Conservation (phyloP, 2,329 filamentous ascomycete species). For the Chrysoporthe austroafricana region DNA sequence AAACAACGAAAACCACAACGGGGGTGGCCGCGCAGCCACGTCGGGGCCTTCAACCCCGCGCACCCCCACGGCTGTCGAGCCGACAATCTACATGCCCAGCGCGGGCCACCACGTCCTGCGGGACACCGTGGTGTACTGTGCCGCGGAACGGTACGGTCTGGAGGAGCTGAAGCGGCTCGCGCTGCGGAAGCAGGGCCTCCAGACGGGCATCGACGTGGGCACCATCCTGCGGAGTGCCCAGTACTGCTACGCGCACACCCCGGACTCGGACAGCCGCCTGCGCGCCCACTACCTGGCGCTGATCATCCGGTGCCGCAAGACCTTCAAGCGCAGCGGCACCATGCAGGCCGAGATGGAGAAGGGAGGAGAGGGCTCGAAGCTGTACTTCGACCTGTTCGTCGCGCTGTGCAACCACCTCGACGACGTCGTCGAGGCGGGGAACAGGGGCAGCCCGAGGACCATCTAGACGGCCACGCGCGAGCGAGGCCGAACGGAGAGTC, state of each 20-base stretch:
- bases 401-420: slow-evolving; percentile 98
- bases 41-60: slow-evolving; percentile 47
- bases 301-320: slow-evolving; percentile 96
- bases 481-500: slow-evolving; percentile 2
- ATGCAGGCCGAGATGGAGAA: slow-evolving; percentile 99
- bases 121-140: slow-evolving; percentile 94
- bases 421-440: slow-evolving; percentile 87
- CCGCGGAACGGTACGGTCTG: slow-evolving; percentile 86
- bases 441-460: slow-evolving; percentile 62
- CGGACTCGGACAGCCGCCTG: slow-evolving; percentile 87
- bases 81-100: slow-evolving; percentile 77
- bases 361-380: slow-evolving; percentile 72
- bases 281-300: slow-evolving; percentile 96
- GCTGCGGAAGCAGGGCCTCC: slow-evolving; percentile 91
- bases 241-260: slow-evolving; percentile 94
- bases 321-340: slow-evolving; percentile 96
- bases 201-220: slow-evolving; percentile 88
- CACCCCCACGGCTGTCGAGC: slow-evolving; percentile 68
- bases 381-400: slow-evolving; percentile 98
- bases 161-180: slow-evolving; percentile 90
- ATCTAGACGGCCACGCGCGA: slow-evolving; percentile 46
- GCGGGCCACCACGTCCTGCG: slow-evolving; percentile 78
- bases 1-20: slow-evolving; percentile 40
- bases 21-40: slow-evolving; percentile 46
- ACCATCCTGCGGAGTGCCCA: slow-evolving; percentile 91